phyloP scores from a whole-genome alignment of 352 stramenopile genomes.

The Thraustochytrium sp. region DNA sequence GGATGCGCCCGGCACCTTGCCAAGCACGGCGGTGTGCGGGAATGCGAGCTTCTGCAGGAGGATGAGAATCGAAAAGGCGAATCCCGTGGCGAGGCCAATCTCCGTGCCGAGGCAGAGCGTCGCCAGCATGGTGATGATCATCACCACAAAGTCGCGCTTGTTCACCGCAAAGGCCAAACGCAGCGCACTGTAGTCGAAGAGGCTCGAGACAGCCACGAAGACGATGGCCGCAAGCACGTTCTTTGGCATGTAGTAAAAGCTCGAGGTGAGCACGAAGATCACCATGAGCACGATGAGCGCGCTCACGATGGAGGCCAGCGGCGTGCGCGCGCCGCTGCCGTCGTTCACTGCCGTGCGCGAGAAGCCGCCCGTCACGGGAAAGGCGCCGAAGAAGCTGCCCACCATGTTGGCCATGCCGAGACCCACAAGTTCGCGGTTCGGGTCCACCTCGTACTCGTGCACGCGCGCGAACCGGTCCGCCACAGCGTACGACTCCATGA shows the following conservation, averaged over 20 bases:
- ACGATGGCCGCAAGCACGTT: slow-evolving; percentile 77
- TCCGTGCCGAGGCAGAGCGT: slow-evolving; percentile 59
- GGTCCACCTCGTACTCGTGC: slow-evolving; percentile 66
- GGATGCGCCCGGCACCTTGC: slow-evolving; percentile 43
- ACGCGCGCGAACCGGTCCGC: slow-evolving; percentile 72
- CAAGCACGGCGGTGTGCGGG: slow-evolving; percentile 52
- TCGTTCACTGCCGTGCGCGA: slow-evolving; percentile 82
- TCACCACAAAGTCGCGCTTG: slow-evolving; percentile 62
- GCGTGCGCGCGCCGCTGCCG: slow-evolving; percentile 69
- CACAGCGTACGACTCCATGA: slow-evolving; percentile 82
- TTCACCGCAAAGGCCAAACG: slow-evolving; percentile 67
- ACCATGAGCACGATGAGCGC: slow-evolving; percentile 76
- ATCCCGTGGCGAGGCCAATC: slow-evolving; percentile 51
- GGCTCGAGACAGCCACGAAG: slow-evolving; percentile 70
- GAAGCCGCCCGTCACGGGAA: slow-evolving; percentile 79
- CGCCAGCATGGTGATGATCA: slow-evolving; percentile 57
- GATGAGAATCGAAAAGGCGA: slow-evolving; percentile 50
- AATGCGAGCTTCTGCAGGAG: slow-evolving; percentile 50
- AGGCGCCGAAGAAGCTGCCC: slow-evolving; percentile 73
- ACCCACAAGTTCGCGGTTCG: slow-evolving; percentile 78
- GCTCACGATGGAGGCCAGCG: slow-evolving; percentile 77
- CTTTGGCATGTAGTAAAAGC: slow-evolving; percentile 79
- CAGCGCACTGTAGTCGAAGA: slow-evolving; percentile 77
- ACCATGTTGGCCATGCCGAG: slow-evolving; percentile 81
- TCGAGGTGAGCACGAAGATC: slow-evolving; percentile 71